Percentiles rank a stretch among this genome's conserved stretches.
These are phyloP conservation scores for Neodidymelliopsis sp. DNA, from an alignment of 2,329 filamentous ascomycete genomes.

Conservation along the genomic window DNA sequence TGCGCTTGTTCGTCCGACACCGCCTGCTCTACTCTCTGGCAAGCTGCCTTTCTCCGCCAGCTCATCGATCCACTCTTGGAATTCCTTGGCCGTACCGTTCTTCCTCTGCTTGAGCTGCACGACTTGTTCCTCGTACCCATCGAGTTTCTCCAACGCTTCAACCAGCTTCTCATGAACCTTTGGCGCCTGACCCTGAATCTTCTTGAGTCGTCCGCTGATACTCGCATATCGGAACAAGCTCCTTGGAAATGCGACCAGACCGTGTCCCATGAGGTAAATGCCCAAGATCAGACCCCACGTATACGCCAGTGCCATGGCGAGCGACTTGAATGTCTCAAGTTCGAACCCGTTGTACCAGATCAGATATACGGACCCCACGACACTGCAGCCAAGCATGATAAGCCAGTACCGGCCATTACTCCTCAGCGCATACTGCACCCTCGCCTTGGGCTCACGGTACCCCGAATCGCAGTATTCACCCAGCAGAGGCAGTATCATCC, in stretches of 20 bases:
- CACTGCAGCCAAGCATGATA: conserved; percentile 74
- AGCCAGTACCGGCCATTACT: conserved; percentile 89
- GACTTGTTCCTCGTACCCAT: conserved; percentile 83
- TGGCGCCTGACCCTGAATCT: conserved; percentile 80
- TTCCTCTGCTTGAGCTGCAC: conserved; percentile 81
- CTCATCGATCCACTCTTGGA: conserved; percentile 96
- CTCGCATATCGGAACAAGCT: conserved; percentile 81
- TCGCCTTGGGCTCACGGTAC: conserved; percentile 83
- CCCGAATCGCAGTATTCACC: conserved; percentile 95
- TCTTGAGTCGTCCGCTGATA: conserved; percentile 74
- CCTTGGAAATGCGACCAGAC: conserved; percentile 88
- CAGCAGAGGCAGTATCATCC: conserved; percentile 91
- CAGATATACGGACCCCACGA: conserved; percentile 81
- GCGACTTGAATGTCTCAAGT: conserved; percentile 75
- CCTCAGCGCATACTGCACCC: conserved; percentile 83
- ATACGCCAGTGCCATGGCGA: conserved; percentile 93
- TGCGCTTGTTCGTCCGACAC: conserved; percentile 41
- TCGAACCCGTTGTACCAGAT: conserved; percentile 79
- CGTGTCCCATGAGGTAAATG: conserved; percentile 98
- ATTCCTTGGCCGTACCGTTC: conserved; percentile 75
- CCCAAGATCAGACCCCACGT: conserved; percentile 90
- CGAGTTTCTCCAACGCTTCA: conserved; percentile 79
- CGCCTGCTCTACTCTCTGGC: conserved; percentile 62
- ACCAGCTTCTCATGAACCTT: conserved; percentile 86
- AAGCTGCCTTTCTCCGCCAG: conserved; percentile 78